Evolutionary conservation across 75 land plant species (phyloP), one percentile per base, ranked within the genome.

Genomic region (Sequoiadendron giganteum): DNA sequence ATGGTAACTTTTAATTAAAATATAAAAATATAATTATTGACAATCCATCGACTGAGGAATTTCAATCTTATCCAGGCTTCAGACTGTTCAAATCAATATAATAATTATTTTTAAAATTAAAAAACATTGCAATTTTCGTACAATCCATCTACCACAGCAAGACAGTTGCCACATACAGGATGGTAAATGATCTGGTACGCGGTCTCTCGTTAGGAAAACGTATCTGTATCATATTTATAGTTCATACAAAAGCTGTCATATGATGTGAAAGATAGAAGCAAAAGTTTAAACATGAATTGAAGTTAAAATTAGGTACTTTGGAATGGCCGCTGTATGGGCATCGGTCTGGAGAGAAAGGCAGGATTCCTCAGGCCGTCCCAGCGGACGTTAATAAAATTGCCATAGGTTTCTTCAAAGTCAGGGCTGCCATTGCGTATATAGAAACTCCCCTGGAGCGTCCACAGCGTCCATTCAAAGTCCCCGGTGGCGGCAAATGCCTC

Each of bases 391-490:
- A n/a, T 82, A n/a, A 93, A 83, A 15, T 92, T 52, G 4, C 92
- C 94, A 52, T 80, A 93, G 43, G 86, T 76, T 56, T 94, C 95
- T 58, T 93, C 95, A 28, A 83, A 28, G 36, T 80, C 92, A 3
- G 56, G 48, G 36, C 48, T 19, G 3, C 85, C 89, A 14, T 90
- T 65, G 55, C 91, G 90, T 32, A 39, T 0, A 80, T 91, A 93
- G 89, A 93, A 94, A 85, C 93, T 91, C 48, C 94, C 95, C 85
- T 89, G 90, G 87, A 93, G 88, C 1, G 92, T 83, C 94, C 95
- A 93, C 58, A 94, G 54, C 21, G 94, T 94, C 92, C 92, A 93
- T 70, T 94, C 95, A 76, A 92, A 75, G 34, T 94, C 95, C 58
- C 39, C 73, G 47, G 84, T 88, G 25, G 92, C 93, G 25, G 85